These are phyloP conservation scores for Agrocybe praecox DNA, from an alignment of 768 basidiomycete species.

Conservation along the genomic window DNA sequence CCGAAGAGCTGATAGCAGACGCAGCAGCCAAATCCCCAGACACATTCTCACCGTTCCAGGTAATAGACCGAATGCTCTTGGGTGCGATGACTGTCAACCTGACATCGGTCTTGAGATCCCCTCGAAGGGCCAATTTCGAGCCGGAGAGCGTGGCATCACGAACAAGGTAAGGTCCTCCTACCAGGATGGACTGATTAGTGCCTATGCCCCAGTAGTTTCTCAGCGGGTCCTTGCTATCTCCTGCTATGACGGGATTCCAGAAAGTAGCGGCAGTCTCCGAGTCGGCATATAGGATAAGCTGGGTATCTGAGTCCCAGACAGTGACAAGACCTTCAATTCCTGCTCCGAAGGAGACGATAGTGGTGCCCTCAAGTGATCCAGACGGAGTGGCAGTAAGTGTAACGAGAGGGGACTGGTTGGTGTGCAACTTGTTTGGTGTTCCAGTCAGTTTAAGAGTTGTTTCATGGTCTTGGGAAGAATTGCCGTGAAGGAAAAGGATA, in stretches of 20 bases:
- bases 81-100: slow-evolving; percentile 68
- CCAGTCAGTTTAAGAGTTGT: slow-evolving; percentile 46
- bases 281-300: slow-evolving; percentile 72
- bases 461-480: slow-evolving; percentile 58
- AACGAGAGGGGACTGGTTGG: slow-evolving; percentile 27
- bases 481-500: slow-evolving; percentile 64
- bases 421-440: slow-evolving; percentile 40
- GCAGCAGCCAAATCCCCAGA: slow-evolving; percentile 33
- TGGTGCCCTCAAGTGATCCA: slow-evolving; percentile 23
- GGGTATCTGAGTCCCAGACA: slow-evolving; percentile 65
- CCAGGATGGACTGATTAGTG: slow-evolving; percentile 66
- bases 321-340: slow-evolving; percentile 63
- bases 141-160: slow-evolving; percentile 54
- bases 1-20: slow-evolving; percentile 34
- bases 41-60: slow-evolving; percentile 72
- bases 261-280: slow-evolving; percentile 67
- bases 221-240: slow-evolving; percentile 39
- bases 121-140: slow-evolving; percentile 57
- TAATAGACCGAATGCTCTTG: slow-evolving; percentile 48
- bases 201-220: slow-evolving; percentile 74
- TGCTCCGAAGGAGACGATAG: slow-evolving; percentile 54
- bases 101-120: slow-evolving; percentile 66
- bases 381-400: slow-evolving; percentile 25
- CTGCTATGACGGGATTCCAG: slow-evolving; percentile 72
- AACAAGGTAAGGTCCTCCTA: slow-evolving; percentile 68